Evolutionary conservation across 805 yeast species (phyloP).

Genomic region (Nakazawaea peltata): DNA sequence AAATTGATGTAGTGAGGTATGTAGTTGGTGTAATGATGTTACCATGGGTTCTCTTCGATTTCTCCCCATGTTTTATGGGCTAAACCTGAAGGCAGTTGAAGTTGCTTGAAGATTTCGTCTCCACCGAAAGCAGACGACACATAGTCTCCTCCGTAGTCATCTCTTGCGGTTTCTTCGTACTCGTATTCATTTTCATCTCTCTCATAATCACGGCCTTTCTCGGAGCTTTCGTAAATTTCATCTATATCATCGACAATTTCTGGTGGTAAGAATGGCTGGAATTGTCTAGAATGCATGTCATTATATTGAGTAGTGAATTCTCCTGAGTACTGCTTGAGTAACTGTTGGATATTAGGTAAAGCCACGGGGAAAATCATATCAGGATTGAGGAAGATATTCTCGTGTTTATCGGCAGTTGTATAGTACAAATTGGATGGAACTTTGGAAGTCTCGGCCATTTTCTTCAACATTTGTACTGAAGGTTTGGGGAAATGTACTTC

Average conservation of each 20-base stretch:
- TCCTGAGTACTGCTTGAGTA: constrained; percentile 69
- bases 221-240: constrained; percentile 44
- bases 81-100: constrained; percentile 39
- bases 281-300: constrained; percentile 42
- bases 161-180: constrained; percentile 11
- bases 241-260: constrained; percentile 67
- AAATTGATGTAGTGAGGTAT: too few species aligned
- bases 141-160: constrained; percentile 8
- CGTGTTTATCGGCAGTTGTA: constrained; percentile 13
- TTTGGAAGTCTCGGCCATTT: constrained; percentile 15
- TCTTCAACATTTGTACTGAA: constrained; percentile 35
- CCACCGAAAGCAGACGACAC: constrained; percentile 19
- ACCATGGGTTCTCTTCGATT: constrained; percentile 66
- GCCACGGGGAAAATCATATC: constrained; percentile 46
- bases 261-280: constrained; percentile 67
- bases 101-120: constrained; percentile 39
- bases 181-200: constrained; percentile 14
- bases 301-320: constrained; percentile 52
- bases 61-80: constrained; percentile 49
- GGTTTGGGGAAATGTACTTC: constrained; percentile 59
- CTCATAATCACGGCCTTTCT: constrained; percentile 16
- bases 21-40: too few species aligned
- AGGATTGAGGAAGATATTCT: constrained; percentile 39
- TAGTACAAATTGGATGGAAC: constrained; percentile 14
- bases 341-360: constrained; percentile 67